phyloP scores from a whole-genome alignment of 768 basidiomycete genomes.

The Leucocoprinus birnbaumii region DNA sequence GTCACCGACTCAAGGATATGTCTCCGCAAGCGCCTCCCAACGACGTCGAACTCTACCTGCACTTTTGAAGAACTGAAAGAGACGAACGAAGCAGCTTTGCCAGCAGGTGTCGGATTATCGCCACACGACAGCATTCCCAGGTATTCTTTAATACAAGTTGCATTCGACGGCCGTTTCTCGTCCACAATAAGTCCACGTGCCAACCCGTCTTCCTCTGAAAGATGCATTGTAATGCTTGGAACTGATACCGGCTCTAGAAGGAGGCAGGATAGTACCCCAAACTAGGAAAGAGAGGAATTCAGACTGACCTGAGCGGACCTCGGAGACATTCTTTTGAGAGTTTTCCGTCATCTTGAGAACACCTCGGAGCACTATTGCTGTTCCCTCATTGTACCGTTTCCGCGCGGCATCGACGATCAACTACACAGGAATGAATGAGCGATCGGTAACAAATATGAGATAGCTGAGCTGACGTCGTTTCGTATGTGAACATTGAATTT shows the following conservation, averaged over 20 bases:
- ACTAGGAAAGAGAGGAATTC: not conserved
- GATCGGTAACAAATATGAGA: slow-evolving; percentile 5
- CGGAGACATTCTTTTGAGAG: slow-evolving; percentile 57
- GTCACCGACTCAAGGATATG: slow-evolving; percentile 76
- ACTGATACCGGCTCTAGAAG: slow-evolving; percentile 64
- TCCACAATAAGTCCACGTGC: slow-evolving; percentile 57
- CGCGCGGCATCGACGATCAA: slow-evolving; percentile 73
- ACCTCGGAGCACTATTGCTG: slow-evolving; percentile 70
- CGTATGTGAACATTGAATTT: slow-evolving; percentile 85
- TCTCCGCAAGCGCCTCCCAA: slow-evolving; percentile 63
- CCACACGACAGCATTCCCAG: slow-evolving; percentile 75
- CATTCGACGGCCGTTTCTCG: slow-evolving; percentile 52
- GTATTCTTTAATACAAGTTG: slow-evolving; percentile 73
- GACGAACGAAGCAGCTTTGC: slow-evolving; percentile 68
- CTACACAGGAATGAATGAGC: slow-evolving; percentile 34
- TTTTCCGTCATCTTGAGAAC: slow-evolving; percentile 67
- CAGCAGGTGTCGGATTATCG: slow-evolving; percentile 78
- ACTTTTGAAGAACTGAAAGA: slow-evolving; percentile 70
- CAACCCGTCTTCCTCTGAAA: slow-evolving; percentile 63
- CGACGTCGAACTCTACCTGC: slow-evolving; percentile 76
- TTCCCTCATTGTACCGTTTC: slow-evolving; percentile 77
- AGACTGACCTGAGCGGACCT: slow-evolving; percentile 58
- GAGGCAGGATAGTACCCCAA: not conserved
- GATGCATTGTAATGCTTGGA: slow-evolving; percentile 57
- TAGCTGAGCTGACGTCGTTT: slow-evolving; percentile 58